Base-by-base conservation (phyloP, 2,329 filamentous ascomycete genomes). In the Aureobasidium lini region DNA sequence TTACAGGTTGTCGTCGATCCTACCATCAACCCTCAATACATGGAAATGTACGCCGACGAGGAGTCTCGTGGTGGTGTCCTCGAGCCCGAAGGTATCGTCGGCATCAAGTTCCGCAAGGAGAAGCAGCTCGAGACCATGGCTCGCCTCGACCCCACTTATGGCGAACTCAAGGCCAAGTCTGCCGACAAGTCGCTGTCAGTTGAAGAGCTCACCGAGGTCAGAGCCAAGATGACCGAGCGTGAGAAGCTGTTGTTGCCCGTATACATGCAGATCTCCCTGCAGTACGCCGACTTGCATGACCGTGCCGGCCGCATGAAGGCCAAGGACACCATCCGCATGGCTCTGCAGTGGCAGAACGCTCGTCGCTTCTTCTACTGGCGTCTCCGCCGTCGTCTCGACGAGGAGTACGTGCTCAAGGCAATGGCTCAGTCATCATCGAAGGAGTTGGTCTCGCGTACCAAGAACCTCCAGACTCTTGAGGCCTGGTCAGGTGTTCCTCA, bases 291-390 rank as follows among this genome's bases (percentile, higher is more conserved):
- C 74, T 83, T 99, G 52, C 94, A 99, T 79, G 94, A 99, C 75
- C 92, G 94, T 48, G 87, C 94, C 44, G 94, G 92, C 61, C 90
- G 94, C 76, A 99, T 99, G 94, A 85, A 96, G 79, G 94, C 94
- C 75, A 99, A 99, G 86, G 88, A 91, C 63, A 87, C 88, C 60
- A 96, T 99, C 69, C 90, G 94, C 64, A 84, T 89, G 68, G 78
- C 85, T 11, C 82, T 99, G 42, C 83, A 87, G 69, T 97, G 93
- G 94, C 81, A 84, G 72, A 88, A 96, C 68, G 87, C 93, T 9
- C 87, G 94, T 65, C 88, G 93, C 71, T 97, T 94, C 89, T 97
- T 99, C 82, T 99, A 97, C 88, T 99, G 95, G 94, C 93, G 94
- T 76, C 87, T 96, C 63, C 92, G 95, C 75, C 89, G 94, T 72